phyloP scores from a whole-genome alignment of 2,329 filamentous ascomycete species.

The Pseudogymnoascus sp. region DNA sequence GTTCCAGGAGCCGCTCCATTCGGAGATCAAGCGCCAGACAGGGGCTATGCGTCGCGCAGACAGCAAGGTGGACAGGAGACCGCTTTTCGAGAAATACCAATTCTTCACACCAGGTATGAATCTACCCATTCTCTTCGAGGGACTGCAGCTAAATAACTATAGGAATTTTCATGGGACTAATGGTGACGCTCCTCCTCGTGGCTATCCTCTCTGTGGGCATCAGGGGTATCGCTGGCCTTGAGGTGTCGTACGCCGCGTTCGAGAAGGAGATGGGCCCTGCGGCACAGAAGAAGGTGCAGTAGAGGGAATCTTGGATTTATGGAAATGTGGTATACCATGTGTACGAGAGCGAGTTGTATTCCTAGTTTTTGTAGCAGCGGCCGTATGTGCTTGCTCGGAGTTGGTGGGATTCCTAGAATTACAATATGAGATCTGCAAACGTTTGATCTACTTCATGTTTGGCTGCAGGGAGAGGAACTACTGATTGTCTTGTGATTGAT shows the following conservation, averaged over 20 bases:
- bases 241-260: conserved; percentile 91
- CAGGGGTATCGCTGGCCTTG: conserved; percentile 65
- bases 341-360: conserved; percentile 6
- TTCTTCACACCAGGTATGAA: conserved; percentile 79
- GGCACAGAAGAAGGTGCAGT: conserved; percentile 73
- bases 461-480: background rate
- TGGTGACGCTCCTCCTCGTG: conserved; percentile 63
- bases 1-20: conserved; percentile 55
- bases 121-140: background rate
- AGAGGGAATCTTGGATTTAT: conserved; percentile 12
- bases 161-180: conserved; percentile 85
- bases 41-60: conserved; percentile 27
- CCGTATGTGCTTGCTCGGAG: conserved; percentile 6
- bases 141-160: conserved; percentile 7
- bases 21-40: conserved; percentile 65
- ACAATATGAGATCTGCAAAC: conserved; percentile 5
- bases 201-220: conserved; percentile 73
- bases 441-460: background rate
- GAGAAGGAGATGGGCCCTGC: conserved; percentile 92
- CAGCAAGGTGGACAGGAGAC: conserved; percentile 38
- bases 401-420: conserved; percentile 7
- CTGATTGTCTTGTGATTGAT: conserved; percentile 2
- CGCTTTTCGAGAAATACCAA: conserved; percentile 86
- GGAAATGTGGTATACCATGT: conserved; percentile 1
- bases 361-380: background rate